Evolutionary conservation across 2,329 filamentous ascomycete species (phyloP).

Genomic region (Macrophomina phaseolina): DNA sequence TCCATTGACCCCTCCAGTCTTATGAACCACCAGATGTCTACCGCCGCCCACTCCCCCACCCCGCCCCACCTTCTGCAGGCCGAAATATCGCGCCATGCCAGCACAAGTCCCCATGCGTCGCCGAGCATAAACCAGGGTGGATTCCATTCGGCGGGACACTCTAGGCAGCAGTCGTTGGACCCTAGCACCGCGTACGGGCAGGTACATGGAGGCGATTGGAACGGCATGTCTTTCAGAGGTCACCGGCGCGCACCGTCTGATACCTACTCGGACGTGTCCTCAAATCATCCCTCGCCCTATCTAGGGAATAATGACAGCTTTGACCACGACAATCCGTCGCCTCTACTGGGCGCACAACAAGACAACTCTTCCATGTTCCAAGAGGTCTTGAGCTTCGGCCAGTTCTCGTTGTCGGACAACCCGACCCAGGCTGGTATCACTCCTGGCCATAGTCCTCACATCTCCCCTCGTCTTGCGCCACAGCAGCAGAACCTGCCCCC

Average conservation of each 20-base stretch:
- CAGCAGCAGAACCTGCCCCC: slow-evolving; percentile 67
- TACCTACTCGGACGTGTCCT: slow-evolving; percentile 79
- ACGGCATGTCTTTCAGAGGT: slow-evolving; percentile 70
- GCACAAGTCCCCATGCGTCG: slow-evolving; percentile 59
- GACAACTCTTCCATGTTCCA: slow-evolving; percentile 74
- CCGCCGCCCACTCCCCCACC: slow-evolving; percentile 58
- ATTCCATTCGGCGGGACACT: slow-evolving; percentile 62
- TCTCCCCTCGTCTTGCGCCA: slow-evolving; percentile 68
- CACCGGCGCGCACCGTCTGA: slow-evolving; percentile 89
- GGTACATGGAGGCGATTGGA: slow-evolving; percentile 64
- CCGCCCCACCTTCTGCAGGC: slow-evolving; percentile 64
- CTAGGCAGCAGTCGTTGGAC: slow-evolving; percentile 65
- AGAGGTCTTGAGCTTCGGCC: slow-evolving; percentile 76
- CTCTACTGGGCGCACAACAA: slow-evolving; percentile 74
- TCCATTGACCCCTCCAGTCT: slow-evolving; percentile 54
- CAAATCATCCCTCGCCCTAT: slow-evolving; percentile 81
- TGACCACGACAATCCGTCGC: slow-evolving; percentile 78
- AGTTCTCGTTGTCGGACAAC: slow-evolving; percentile 79
- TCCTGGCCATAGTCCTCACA: slow-evolving; percentile 74
- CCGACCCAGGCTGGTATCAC: slow-evolving; percentile 54
- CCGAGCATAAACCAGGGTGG: slow-evolving; percentile 59
- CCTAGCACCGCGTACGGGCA: slow-evolving; percentile 65
- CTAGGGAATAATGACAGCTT: slow-evolving; percentile 79
- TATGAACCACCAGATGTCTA: slow-evolving; percentile 56
- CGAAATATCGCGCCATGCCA: slow-evolving; percentile 58